A percentile compares a stretch with the other conserved stretches of the same genome.
Evolutionary conservation across 2,329 filamentous ascomycete genomes (phyloP).

Genomic region (Botrytis deweyae): DNA sequence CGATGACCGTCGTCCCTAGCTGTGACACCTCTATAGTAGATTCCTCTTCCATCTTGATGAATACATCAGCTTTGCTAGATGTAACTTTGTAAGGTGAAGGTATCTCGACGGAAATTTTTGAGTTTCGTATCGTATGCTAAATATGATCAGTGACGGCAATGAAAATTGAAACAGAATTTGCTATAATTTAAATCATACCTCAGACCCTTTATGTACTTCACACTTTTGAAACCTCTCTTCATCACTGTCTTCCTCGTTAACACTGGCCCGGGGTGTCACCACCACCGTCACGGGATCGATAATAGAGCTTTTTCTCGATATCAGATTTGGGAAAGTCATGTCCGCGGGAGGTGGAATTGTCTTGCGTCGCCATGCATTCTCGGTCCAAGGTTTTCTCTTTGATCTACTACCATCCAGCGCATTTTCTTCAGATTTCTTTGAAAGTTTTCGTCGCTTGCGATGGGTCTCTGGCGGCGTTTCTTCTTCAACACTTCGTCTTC

Average conservation of each 20-base stretch:
- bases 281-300: conserved; percentile 6
- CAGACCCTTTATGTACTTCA: background rate
- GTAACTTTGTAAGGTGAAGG: background rate
- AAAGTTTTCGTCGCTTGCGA: conserved; percentile 9
- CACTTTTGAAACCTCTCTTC: background rate
- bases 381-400: conserved; percentile 11
- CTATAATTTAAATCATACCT: background rate
- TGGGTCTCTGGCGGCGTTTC: conserved; percentile 4
- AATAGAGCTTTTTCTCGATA: conserved; percentile 14
- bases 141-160: background rate
- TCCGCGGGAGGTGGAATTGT: conserved; percentile 7
- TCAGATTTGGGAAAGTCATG: conserved; percentile 16
- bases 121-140: background rate
- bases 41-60: conserved; percentile 15
- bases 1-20: background rate
- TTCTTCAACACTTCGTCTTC: conserved; percentile 1
- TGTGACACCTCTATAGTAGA: background rate
- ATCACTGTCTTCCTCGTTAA: background rate
- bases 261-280: background rate
- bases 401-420: background rate
- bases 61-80: background rate
- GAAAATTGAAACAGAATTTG: background rate
- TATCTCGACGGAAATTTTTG: background rate
- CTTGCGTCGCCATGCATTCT: conserved; percentile 12
- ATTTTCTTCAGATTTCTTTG: conserved; percentile 10